phyloP scores from a whole-genome alignment of 2,329 filamentous ascomycete species.

The Sordariomycetes sp. region DNA sequence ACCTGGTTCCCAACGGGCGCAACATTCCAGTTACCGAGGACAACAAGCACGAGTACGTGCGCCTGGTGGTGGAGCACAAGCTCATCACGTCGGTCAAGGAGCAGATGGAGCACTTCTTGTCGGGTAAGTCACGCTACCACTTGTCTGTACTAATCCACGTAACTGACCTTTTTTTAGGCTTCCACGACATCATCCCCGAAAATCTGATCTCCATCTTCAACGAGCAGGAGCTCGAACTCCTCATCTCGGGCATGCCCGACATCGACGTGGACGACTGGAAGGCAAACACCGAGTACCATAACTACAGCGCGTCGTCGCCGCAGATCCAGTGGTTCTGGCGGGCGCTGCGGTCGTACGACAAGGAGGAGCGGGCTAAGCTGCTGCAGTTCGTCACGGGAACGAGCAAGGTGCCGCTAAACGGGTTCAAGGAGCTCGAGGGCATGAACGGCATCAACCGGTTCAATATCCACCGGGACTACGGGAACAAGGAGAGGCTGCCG shows the following conservation, averaged over 20 bases:
- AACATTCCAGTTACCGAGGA: slow-evolving; percentile 93
- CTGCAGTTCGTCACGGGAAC: slow-evolving; percentile 98
- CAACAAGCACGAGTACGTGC: slow-evolving; percentile 97
- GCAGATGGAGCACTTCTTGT: slow-evolving; percentile 86
- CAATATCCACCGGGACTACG: slow-evolving; percentile 97
- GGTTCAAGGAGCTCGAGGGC: slow-evolving; percentile 96
- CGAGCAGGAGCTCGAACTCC: slow-evolving; percentile 89
- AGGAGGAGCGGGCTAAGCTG: slow-evolving; percentile 94
- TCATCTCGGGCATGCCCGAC: slow-evolving; percentile 93
- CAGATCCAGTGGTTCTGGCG: slow-evolving; percentile 99
- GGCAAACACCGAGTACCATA: slow-evolving; percentile 97
- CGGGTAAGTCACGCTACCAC: slow-evolving; percentile 36
- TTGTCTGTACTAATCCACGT: not conserved
- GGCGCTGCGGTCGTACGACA: slow-evolving; percentile 91
- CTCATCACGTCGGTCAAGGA: slow-evolving; percentile 85
- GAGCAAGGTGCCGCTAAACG: slow-evolving; percentile 94
- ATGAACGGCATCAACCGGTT: slow-evolving; percentile 98
- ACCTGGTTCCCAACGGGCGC: slow-evolving; percentile 75
- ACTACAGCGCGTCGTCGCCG: slow-evolving; percentile 84
- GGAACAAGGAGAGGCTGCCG: slow-evolving; percentile 87
- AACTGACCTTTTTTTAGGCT: slow-evolving; percentile 37
- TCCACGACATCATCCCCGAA: slow-evolving; percentile 95
- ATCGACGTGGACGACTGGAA: slow-evolving; percentile 99
- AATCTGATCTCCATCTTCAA: slow-evolving; percentile 96
- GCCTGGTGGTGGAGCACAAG: slow-evolving; percentile 86